phyloP scores from a whole-genome alignment of 352 stramenopile species.

The Pythium myriotylum region DNA sequence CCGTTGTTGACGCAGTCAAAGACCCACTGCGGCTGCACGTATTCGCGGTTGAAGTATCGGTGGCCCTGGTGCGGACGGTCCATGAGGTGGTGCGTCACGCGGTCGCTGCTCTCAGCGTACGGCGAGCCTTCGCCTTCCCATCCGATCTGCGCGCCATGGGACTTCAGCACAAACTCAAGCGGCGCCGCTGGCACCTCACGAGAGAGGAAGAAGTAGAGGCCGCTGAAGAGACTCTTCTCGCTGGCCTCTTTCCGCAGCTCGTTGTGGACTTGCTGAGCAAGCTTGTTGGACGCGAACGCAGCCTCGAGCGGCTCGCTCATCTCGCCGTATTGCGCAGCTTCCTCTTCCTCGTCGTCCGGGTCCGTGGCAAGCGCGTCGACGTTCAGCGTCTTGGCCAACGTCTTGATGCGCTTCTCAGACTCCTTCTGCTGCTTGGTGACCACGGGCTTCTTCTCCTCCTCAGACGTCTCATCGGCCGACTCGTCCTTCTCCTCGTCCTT shows the following conservation, averaged over 20 bases:
- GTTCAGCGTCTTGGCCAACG: constrained; percentile 44
- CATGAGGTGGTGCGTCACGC: constrained; percentile 98
- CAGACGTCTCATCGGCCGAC: constrained; percentile 28
- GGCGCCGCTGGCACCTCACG: constrained; percentile 94
- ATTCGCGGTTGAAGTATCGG: constrained; percentile 93
- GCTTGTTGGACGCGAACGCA: constrained; percentile 79
- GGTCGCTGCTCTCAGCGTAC: constrained; percentile 87
- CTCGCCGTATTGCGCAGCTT: constrained; percentile 70
- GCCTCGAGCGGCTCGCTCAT: constrained; percentile 92
- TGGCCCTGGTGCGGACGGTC: constrained; percentile 93
- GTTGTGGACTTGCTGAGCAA: constrained; percentile 77
- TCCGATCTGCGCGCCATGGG: constrained; percentile 94
- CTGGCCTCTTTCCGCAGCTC: constrained; percentile 82
- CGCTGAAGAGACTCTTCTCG: constrained; percentile 80
- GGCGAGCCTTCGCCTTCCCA: constrained; percentile 95
- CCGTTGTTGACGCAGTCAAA: constrained; percentile 98
- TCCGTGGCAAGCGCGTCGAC: constrained; percentile 42
- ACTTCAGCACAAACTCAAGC: constrained; percentile 95
- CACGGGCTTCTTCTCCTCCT: constrained; percentile 28
- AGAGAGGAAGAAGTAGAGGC: constrained; percentile 91
- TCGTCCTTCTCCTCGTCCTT: constrained; percentile 34
- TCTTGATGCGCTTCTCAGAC: constrained; percentile 87
- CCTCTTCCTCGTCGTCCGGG: constrained; percentile 76
- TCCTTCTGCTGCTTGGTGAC: constrained; percentile 86
- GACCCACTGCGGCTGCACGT: constrained; percentile 99